Base-by-base conservation (phyloP, 257 asterid species). In the Solanum bulbocastanum region DNA sequence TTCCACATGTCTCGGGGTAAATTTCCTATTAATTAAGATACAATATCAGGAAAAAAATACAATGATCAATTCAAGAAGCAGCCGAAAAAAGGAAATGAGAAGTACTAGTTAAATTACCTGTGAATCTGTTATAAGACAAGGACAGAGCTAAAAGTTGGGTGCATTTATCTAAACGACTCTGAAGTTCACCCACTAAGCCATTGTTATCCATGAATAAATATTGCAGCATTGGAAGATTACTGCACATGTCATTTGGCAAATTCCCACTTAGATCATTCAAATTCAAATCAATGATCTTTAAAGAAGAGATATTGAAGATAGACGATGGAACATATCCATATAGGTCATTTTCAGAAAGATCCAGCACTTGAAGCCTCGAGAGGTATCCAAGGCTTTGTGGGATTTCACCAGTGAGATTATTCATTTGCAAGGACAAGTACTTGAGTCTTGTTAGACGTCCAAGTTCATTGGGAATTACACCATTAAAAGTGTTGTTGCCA, bases 251-350 rank as follows among this genome's bases (percentile, higher is more conserved):
- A 62, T 32, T 10, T 10, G 92, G 89, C 68, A 89, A 20, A 46
- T 15, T 75, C 11, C 89, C 88, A 15, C 89, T 10, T 5, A 89
- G 30, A 73, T 32, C 16, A 86, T 90, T 90, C n/a, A 56, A 56
- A 56, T 56, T 56, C n/a, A 56, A 56, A 56, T 56, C 65, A 56
- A 56, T 20, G 25, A 18, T 3, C 76, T 60, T 74, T 33, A 88
- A 60, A 6, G 86, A 85, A 1, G 92, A 86, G 15, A 86, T 14
- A 60, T 89, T 90, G 90, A 88, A 89, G 8, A 89, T 58, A 69
- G 62, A 23, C 1, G 16, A 6, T 15, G 89, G 91, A 23, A 87
- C 42, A 6, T 86, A 1, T 22, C 90, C 91, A 25, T 11, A 23
- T 0, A 92, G 86, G 15, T 5, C 36, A 89, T 92, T 92, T 8